These are phyloP conservation scores for Fusarium hainanense DNA, from an alignment of 2,329 filamentous ascomycete species.

Conservation along the genomic window DNA sequence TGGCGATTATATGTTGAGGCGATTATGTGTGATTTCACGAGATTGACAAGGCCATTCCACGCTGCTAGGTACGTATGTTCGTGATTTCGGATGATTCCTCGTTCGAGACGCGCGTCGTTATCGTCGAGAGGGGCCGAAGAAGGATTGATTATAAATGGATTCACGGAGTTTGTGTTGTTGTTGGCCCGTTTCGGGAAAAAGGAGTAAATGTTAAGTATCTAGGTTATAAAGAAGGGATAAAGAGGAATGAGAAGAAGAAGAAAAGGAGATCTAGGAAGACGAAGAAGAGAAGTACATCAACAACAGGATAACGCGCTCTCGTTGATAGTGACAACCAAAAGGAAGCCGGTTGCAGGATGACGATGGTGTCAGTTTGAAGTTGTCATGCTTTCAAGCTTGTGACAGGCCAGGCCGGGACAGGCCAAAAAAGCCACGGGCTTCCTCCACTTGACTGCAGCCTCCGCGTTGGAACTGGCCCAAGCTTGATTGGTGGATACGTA, in stretches of 20 bases:
- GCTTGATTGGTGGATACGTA: conserved; percentile 30
- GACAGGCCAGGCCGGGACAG: conserved; percentile 20
- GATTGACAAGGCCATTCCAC: conserved; percentile 35
- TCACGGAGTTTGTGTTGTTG: background rate
- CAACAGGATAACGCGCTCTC: background rate
- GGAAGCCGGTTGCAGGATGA: conserved; percentile 36
- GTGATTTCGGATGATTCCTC: background rate
- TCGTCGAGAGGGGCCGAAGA: conserved; percentile 21
- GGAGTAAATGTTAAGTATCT: conserved; percentile 9
- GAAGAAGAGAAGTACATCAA: conserved; percentile 7
- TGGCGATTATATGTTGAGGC: conserved; percentile 3
- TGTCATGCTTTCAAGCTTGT: conserved; percentile 35
- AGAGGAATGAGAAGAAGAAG: conserved; percentile 1
- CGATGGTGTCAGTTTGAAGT: conserved; percentile 39
- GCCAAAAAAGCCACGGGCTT: background rate
- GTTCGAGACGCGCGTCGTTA: conserved; percentile 17
- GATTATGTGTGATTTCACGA: conserved; percentile 13
- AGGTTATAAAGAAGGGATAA: conserved; percentile 9
- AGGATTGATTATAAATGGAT: conserved; percentile 12
- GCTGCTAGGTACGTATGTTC: background rate
- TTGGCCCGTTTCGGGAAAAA: background rate
- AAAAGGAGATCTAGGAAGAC: background rate
- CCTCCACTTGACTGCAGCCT: conserved; percentile 13
- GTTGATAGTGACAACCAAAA: conserved; percentile 13
- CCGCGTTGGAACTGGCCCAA: conserved; percentile 10